These are phyloP conservation scores for Claviceps africana DNA, from an alignment of 2,329 filamentous ascomycete genomes.

Conservation along the genomic window DNA sequence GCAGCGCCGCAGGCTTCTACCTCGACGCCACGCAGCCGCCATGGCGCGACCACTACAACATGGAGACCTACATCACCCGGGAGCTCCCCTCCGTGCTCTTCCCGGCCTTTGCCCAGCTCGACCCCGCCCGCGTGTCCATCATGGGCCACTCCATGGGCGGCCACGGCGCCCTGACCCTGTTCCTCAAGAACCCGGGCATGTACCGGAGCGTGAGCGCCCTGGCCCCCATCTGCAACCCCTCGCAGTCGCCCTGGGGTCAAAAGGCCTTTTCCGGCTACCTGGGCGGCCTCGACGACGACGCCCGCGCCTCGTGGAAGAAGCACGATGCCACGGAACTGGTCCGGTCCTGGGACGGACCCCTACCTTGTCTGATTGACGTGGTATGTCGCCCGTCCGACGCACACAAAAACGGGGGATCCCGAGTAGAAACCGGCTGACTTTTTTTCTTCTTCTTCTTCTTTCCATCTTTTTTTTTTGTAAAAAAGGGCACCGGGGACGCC, in stretches of 20 bases:
- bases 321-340: constrained; percentile 89
- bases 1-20: constrained; percentile 87
- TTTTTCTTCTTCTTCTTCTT: not conserved
- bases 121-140: constrained; percentile 59
- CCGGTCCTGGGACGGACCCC: constrained; percentile 53
- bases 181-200: constrained; percentile 77
- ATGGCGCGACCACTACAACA: constrained; percentile 69
- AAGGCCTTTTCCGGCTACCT: constrained; percentile 93
- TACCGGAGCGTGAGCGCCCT: constrained; percentile 86
- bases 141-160: constrained; percentile 96
- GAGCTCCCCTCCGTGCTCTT: constrained; percentile 77
- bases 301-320: constrained; percentile 59
- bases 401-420: no score
- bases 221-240: constrained; percentile 79
- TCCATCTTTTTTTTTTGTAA: not conserved
- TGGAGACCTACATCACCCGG: constrained; percentile 84
- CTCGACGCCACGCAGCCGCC: constrained; percentile 68
- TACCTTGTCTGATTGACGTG: constrained; percentile 79
- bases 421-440: no score
- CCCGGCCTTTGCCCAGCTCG: constrained; percentile 54
- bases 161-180: constrained; percentile 85
- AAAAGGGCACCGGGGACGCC: constrained; percentile 74
- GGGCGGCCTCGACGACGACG: constrained; percentile 50
- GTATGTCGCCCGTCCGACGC: no score
- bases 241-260: constrained; percentile 78